Percentiles rank a stretch among this genome's conserved stretches.
phyloP scores from a whole-genome alignment of 805 yeast species.

The Cyberlindnera bimundalis region DNA sequence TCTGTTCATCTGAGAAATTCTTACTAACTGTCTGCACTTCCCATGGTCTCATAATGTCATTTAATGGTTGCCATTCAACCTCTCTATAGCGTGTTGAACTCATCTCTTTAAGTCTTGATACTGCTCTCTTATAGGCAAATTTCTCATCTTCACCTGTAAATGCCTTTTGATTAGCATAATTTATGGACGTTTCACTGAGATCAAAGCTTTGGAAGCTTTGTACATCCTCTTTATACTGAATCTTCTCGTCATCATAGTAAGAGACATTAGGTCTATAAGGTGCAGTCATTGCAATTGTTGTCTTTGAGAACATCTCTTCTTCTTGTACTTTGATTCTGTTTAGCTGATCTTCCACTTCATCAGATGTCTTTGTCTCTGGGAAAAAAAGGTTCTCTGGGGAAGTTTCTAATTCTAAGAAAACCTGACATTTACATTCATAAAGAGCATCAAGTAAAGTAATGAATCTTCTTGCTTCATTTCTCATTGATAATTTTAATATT shows the following conservation, averaged over 20 bases:
- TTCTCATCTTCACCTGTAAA: slow-evolving; percentile 78
- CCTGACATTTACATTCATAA: slow-evolving; percentile 62
- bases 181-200: slow-evolving; percentile 23
- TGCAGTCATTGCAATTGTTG: slow-evolving; percentile 52
- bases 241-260: slow-evolving; percentile 50
- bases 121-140: slow-evolving; percentile 71
- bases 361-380: slow-evolving; percentile 54
- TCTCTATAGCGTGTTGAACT: slow-evolving; percentile 50
- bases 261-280: slow-evolving; percentile 72
- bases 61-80: slow-evolving; percentile 54
- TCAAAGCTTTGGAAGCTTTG: slow-evolving; percentile 20
- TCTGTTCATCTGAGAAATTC: background rate
- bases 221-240: slow-evolving; percentile 30
- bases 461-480: slow-evolving; percentile 66
- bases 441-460: slow-evolving; percentile 66
- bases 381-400: slow-evolving; percentile 55
- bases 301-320: slow-evolving; percentile 67
- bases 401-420: slow-evolving; percentile 49
- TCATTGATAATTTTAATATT: slow-evolving; percentile 48
- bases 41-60: slow-evolving; percentile 55
- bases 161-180: slow-evolving; percentile 47
- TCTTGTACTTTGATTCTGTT: slow-evolving; percentile 49
- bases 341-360: too few relatives aligned
- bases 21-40: slow-evolving; percentile 27
- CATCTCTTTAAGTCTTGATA: slow-evolving; percentile 61